Percentiles rank a stretch among this genome's conserved stretches.
These are phyloP conservation scores for Boletus semigastroideus DNA, from an alignment of 1,284 basidiomycete genomes.

Conservation along the genomic window DNA sequence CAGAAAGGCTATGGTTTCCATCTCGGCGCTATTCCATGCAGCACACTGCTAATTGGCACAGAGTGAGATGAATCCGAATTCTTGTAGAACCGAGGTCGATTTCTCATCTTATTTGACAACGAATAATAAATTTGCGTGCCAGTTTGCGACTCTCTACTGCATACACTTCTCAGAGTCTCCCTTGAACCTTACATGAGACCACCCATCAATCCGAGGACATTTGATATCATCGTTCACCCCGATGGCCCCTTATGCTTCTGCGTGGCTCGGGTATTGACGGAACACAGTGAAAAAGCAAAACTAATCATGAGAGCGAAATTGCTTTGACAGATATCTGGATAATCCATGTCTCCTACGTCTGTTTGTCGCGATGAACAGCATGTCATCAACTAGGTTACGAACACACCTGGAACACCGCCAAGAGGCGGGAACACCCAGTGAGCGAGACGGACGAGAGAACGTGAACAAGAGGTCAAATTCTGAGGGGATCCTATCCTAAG, in stretches of 20 bases:
- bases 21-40: constrained; percentile 20
- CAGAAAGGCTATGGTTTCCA: constrained; percentile 16
- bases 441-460: not conserved
- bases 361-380: not conserved
- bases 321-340: constrained; percentile 12
- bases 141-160: not conserved
- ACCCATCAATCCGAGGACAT: constrained; percentile 15
- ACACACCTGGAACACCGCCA: too few relatives aligned
- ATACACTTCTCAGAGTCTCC: constrained; percentile 9
- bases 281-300: constrained; percentile 13
- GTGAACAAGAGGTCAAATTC: too few relatives aligned
- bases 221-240: constrained; percentile 13
- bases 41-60: constrained; percentile 22
- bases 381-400: too few relatives aligned
- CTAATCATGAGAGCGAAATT: constrained; percentile 11
- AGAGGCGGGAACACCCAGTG: too few relatives aligned
- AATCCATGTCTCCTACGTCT: constrained; percentile 19
- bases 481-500: too few relatives aligned
- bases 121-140: too few relatives aligned
- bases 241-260: constrained; percentile 20
- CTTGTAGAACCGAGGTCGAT: constrained; percentile 15
- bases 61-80: constrained; percentile 22
- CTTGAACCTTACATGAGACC: constrained; percentile 23
- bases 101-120: constrained; percentile 13
- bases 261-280: constrained; percentile 12